These are phyloP conservation scores for Fraxinus quadrangulata DNA, from an alignment of 257 asterid genomes.

Conservation along the genomic window DNA sequence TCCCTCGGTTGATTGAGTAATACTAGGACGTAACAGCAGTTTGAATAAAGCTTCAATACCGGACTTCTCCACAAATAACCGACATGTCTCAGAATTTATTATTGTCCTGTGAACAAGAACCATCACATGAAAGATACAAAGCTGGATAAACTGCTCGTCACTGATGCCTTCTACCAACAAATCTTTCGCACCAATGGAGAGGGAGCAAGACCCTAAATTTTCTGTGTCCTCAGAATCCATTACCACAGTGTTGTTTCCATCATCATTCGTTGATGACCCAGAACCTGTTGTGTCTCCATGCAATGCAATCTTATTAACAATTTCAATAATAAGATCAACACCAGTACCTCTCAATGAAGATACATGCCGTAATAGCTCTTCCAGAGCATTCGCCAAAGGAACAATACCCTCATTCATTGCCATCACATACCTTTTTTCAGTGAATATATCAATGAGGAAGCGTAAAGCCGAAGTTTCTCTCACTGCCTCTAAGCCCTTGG, in stretches of 20 bases:
- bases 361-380: slow-evolving; percentile 90
- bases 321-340: slow-evolving; percentile 87
- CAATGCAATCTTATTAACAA: slow-evolving; percentile 61
- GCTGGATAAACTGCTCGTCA: slow-evolving; percentile 80
- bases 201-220: slow-evolving; percentile 49
- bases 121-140: slow-evolving; percentile 85
- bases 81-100: slow-evolving; percentile 94
- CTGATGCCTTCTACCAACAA: slow-evolving; percentile 50
- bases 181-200: slow-evolving; percentile 34
- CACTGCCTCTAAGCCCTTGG: slow-evolving; percentile 91
- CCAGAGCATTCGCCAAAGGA: slow-evolving; percentile 90
- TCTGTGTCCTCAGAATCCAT: slow-evolving; percentile 73
- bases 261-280: slow-evolving; percentile 48
- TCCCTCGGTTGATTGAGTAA: slow-evolving; percentile 95
- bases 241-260: slow-evolving; percentile 70
- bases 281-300: slow-evolving; percentile 52
- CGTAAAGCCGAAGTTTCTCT: slow-evolving; percentile 79
- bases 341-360: slow-evolving; percentile 72
- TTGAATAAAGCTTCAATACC: slow-evolving; percentile 90
- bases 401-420: slow-evolving; percentile 91
- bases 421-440: slow-evolving; percentile 70
- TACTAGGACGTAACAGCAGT: slow-evolving; percentile 80
- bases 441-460: slow-evolving; percentile 75
- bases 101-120: slow-evolving; percentile 91
- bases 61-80: slow-evolving; percentile 85